phyloP scores from a whole-genome alignment of 2,329 filamentous ascomycete species.

The Arthrobotrys musiformis region DNA sequence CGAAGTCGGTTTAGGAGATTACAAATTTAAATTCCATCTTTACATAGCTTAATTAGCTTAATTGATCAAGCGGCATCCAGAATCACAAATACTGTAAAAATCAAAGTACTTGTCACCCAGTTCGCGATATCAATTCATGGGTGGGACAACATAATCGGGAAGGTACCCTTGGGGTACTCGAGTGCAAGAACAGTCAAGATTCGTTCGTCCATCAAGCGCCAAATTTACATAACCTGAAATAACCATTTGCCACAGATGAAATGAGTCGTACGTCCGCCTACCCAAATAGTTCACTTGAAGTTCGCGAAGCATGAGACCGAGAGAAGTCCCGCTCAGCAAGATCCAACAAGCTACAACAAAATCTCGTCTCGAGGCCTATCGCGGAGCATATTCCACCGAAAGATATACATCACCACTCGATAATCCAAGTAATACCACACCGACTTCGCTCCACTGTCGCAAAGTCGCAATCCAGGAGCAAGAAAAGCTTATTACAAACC shows the following conservation, averaged over 20 bases:
- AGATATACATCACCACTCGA: neutral
- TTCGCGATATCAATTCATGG: too few species aligned
- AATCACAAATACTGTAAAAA: too few species aligned
- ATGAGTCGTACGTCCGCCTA: neutral
- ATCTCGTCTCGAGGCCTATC: conserved; percentile 39
- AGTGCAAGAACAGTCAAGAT: neutral
- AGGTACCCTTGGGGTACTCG: too few species aligned
- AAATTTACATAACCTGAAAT: too few species aligned
- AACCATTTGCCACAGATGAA: too few species aligned
- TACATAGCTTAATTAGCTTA: too few species aligned
- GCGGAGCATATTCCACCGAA: conserved; percentile 32
- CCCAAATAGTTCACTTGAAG: neutral
- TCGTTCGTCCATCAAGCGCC: neutral
- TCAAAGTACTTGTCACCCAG: too few species aligned
- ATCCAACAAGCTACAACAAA: neutral
- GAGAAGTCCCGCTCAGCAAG: neutral
- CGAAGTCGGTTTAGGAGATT: neutral
- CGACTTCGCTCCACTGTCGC: neutral
- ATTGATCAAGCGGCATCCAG: too few species aligned
- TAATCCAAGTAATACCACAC: neutral
- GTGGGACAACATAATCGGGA: too few species aligned
- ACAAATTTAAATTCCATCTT: neutral
- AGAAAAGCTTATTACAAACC: conserved; percentile 25
- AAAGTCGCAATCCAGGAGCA: conserved; percentile 6
- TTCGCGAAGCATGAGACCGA: neutral